Percentiles rank a stretch among this genome's conserved stretches.
Conservation (phyloP, 2,329 filamentous ascomycete genomes). For the Septoria linicola region DNA sequence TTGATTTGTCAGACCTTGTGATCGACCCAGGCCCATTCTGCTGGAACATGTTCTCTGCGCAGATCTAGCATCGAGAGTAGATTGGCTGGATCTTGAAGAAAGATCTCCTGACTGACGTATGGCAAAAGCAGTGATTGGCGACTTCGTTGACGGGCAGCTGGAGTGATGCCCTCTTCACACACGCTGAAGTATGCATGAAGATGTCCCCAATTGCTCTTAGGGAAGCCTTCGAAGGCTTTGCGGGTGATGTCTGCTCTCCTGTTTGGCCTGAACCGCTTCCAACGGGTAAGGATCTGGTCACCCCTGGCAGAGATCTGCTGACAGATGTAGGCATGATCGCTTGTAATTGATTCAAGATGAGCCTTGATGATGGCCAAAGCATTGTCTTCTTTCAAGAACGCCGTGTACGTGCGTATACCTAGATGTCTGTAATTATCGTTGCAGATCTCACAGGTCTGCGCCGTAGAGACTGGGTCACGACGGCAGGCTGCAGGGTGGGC, state of each 20-base stretch:
- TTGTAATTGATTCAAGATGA: not conserved
- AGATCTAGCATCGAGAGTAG: not conserved
- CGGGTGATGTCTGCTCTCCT: not conserved
- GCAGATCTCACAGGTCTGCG: no score
- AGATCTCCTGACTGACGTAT: not conserved
- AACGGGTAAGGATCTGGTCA: not conserved
- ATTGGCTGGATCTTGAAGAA: not conserved
- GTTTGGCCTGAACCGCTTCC: not conserved
- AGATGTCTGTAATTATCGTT: no score
- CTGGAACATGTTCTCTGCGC: not conserved
- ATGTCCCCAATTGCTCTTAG: not conserved
- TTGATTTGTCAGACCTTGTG: not conserved
- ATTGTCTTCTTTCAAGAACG: no score
- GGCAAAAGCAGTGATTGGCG: not conserved
- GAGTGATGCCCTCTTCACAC: not conserved
- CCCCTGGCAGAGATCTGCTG: not conserved
- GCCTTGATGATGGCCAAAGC: not conserved
- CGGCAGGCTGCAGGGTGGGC: no score
- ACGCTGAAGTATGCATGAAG: not conserved
- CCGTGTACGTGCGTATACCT: no score
- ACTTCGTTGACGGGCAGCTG: not conserved
- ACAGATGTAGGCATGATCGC: not conserved
- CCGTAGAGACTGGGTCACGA: no score
- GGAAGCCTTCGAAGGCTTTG: not conserved
- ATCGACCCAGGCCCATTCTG: slow-evolving; percentile 1